Conservation (phyloP, 176 grass and related monocot species). For the Puya raimondii region DNA sequence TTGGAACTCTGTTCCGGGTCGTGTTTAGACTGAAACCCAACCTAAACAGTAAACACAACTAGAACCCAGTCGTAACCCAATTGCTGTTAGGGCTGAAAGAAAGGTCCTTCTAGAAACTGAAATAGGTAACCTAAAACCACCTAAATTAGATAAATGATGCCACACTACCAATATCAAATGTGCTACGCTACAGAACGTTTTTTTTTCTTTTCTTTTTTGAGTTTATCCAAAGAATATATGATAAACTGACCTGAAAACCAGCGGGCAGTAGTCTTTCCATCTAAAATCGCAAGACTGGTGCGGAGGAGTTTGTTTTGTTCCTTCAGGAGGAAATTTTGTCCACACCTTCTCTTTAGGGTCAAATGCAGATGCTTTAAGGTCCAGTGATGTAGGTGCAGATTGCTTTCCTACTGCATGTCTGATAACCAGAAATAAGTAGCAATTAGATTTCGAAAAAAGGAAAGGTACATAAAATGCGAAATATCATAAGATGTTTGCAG, state of each 20-base stretch:
- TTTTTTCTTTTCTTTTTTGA: too few species aligned
- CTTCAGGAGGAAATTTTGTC: conserved; percentile 75
- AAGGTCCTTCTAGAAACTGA: too few species aligned
- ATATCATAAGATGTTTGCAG: too few species aligned
- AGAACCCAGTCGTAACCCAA: too few species aligned
- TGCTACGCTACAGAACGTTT: too few species aligned
- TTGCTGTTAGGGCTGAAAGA: too few species aligned
- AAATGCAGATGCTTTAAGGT: conserved; percentile 36
- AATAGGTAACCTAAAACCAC: too few species aligned
- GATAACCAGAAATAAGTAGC: conserved; percentile 6
- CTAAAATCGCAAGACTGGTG: conserved; percentile 60
- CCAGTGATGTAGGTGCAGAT: conserved; percentile 32
- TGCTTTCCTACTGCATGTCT: conserved; percentile 70
- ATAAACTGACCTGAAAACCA: conserved; percentile 62
- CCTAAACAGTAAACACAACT: too few species aligned
- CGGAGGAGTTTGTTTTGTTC: conserved; percentile 60
- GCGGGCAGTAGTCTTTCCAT: conserved; percentile 88
- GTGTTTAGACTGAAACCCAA: too few species aligned
- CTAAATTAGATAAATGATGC: not conserved
- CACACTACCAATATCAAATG: not conserved
- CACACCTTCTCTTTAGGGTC: conserved; percentile 67
- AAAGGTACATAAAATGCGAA: too few species aligned
- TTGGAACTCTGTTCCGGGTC: too few species aligned
- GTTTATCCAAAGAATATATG: not conserved
- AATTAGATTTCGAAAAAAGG: not conserved